Evolutionary conservation across 345 rosid genomes (phyloP).

Genomic region (Salix caprea): DNA sequence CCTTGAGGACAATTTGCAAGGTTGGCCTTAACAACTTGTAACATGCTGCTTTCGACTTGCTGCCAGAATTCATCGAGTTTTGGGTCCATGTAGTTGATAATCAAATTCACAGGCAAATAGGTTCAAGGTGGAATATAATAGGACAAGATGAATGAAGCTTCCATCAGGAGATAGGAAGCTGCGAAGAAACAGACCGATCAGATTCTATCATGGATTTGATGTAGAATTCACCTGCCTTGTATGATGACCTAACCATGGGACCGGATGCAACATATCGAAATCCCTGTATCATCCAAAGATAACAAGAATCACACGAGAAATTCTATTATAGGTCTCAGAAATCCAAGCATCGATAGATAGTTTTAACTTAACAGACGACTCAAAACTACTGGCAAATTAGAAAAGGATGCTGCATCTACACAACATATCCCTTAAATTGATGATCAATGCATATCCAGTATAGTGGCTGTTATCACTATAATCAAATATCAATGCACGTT

Average conservation of each 20-base stretch:
- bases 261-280: slow-evolving; percentile 98
- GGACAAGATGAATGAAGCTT: not conserved
- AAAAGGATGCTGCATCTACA: not conserved
- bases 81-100: not conserved
- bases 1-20: not conserved
- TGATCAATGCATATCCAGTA: not conserved
- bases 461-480: not conserved
- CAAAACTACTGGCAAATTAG: not conserved
- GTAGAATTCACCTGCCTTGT: slow-evolving; percentile 98
- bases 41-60: not conserved
- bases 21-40: not conserved
- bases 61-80: not conserved
- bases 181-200: slow-evolving; percentile 64
- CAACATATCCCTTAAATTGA: not conserved
- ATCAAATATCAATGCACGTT: not conserved
- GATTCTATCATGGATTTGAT: slow-evolving; percentile 95
- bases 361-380: not conserved
- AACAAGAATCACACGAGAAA: not conserved
- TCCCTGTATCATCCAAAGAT: slow-evolving; percentile 51
- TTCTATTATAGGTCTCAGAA: not conserved
- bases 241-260: slow-evolving; percentile 98
- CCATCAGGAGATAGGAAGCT: slow-evolving; percentile 20
- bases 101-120: not conserved
- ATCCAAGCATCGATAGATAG: not conserved
- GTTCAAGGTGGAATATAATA: not conserved